phyloP scores from a whole-genome alignment of 1,284 basidiomycete genomes.

The Rhizoctonia solani region DNA sequence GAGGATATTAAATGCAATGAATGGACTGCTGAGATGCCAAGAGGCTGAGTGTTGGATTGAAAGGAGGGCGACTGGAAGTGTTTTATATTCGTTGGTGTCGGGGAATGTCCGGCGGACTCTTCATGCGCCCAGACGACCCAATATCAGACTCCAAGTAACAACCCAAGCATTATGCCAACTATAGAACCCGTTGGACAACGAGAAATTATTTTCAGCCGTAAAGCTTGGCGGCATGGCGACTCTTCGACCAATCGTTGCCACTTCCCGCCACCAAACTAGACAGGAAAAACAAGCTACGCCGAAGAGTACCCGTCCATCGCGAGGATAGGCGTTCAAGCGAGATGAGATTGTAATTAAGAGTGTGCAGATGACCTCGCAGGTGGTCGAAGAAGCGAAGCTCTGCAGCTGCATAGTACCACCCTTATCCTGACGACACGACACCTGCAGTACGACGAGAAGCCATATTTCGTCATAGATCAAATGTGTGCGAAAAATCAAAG shows the following conservation, averaged over 20 bases:
- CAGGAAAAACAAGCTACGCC: constrained; percentile 5
- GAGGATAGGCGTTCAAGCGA: background rate
- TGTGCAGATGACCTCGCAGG: constrained; percentile 14
- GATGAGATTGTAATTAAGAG: background rate
- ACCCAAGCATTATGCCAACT: background rate
- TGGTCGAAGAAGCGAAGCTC: background rate
- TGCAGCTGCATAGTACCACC: background rate
- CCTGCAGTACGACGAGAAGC: background rate
- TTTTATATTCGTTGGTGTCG: background rate
- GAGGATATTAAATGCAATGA: background rate
- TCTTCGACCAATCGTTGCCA: background rate
- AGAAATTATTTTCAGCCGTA: background rate
- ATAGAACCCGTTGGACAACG: background rate
- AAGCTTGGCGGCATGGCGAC: constrained; percentile 3
- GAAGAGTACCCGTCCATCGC: constrained; percentile 10
- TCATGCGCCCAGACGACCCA: background rate
- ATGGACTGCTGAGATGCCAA: background rate
- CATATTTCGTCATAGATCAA: background rate
- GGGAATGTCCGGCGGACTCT: constrained; percentile 1
- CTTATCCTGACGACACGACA: background rate
- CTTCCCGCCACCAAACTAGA: background rate
- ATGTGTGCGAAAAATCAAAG: background rate
- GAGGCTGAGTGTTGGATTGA: background rate
- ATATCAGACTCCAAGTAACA: background rate
- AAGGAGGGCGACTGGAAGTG: background rate